Base-by-base conservation (phyloP, 2,329 filamentous ascomycete species). In the Aspergillus sclerotialis region DNA sequence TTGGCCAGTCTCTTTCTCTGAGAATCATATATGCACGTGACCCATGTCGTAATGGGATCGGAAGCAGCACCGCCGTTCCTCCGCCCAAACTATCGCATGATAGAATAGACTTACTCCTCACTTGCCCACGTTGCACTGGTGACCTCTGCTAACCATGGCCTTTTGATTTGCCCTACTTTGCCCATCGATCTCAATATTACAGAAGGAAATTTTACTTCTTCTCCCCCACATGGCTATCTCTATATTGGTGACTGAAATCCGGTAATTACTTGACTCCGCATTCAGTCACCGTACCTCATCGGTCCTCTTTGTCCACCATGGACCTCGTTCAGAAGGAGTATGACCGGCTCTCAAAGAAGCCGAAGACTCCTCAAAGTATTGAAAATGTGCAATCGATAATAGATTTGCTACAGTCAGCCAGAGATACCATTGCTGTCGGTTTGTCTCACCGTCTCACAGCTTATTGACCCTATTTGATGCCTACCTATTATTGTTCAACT, bases 301-400 rank as follows among this genome's bases (percentile, higher is more conserved):
- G 18, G 30, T 30, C 28, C 30, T 16, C 32, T 21, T 32, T 24
- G 33, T 29, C 38, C 48, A 48, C 43, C 33, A 81, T 81, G 77
- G 76, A 81, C 47, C 62, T 69, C 37, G 68, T 94, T 45, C 75
- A 84, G 58, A 79, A 79, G 49, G 86, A 93, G 56, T 76, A 92
- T 46, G 74, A 79, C 46, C 77, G 79, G 50, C 76, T 93, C 40
- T 76, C 76, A 50, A 79, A 75, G 55, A 78, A 75, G 43, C 76
- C 80, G 19, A 82, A 80, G 53, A 74, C 89, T 28, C 75, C 75
- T 4, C 76, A 82, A 36, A 81, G 80, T 25, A 78, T 94, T 38
- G 67, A 78, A 21, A 81, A 93, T 71, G 83, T 94, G 12, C 87
- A 96, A 56, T 75, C 77, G 39, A 82, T 89, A 25, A 87, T 98